Evolutionary conservation across 768 basidiomycete species (phyloP).

Genomic region (Lactifluus piperatus): DNA sequence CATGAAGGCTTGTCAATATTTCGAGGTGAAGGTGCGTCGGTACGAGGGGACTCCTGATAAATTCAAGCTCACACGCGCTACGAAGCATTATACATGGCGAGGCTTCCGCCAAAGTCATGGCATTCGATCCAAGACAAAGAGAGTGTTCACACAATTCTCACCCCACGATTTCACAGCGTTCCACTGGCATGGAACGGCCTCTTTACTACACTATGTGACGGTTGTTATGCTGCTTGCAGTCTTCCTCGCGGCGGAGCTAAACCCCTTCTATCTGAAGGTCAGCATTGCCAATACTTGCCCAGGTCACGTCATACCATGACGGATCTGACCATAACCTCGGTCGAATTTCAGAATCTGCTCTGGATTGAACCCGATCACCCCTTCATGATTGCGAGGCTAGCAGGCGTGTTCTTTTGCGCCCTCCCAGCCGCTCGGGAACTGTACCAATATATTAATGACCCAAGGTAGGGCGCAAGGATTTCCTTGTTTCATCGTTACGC

Average conservation of each 20-base stretch:
- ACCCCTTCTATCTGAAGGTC: slow-evolving; percentile 85
- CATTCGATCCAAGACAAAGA: slow-evolving; percentile 66
- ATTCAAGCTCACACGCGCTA: slow-evolving; percentile 7
- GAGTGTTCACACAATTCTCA: slow-evolving; percentile 76
- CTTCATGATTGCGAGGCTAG: slow-evolving; percentile 62
- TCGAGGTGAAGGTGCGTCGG: slow-evolving; percentile 52
- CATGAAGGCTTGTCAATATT: slow-evolving; percentile 81
- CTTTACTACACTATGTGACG: slow-evolving; percentile 62
- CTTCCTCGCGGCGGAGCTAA: slow-evolving; percentile 78
- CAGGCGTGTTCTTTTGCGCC: slow-evolving; percentile 77
- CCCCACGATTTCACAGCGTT: slow-evolving; percentile 85
- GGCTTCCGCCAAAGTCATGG: slow-evolving; percentile 73
- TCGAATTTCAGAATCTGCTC: slow-evolving; percentile 40
- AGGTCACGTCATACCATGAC: background rate
- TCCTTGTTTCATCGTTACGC: background rate
- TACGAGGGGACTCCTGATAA: slow-evolving; percentile 1
- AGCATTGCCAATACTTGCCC: slow-evolving; percentile 12
- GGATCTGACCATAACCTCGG: background rate
- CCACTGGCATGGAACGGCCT: slow-evolving; percentile 75
- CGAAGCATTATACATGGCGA: slow-evolving; percentile 77
- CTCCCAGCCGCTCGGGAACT: slow-evolving; percentile 79
- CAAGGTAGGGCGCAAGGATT: slow-evolving; percentile 43
- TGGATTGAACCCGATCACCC: slow-evolving; percentile 93
- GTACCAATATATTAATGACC: slow-evolving; percentile 75
- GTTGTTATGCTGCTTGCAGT: slow-evolving; percentile 70